phyloP scores from a whole-genome alignment of 2,329 filamentous ascomycete genomes.

The Epichloe scottii region DNA sequence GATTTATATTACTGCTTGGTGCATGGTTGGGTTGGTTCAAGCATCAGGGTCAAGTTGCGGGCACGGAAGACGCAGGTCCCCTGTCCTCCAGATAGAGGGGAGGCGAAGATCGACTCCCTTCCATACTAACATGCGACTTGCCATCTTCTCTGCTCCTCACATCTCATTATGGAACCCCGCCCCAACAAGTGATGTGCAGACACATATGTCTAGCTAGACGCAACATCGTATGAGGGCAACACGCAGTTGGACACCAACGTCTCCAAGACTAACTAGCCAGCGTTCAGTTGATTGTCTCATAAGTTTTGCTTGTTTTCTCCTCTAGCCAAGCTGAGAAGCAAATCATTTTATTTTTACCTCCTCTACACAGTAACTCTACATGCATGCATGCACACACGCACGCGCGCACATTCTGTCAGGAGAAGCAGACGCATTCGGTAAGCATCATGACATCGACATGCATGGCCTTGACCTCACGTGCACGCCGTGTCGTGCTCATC shows the following conservation, averaged over 20 bases:
- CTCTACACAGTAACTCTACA: background rate
- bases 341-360: background rate
- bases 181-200: background rate
- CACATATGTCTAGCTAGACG: too few relatives aligned
- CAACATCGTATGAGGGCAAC: too few relatives aligned
- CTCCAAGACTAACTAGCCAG: background rate
- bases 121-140: background rate
- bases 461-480: constrained; percentile 1
- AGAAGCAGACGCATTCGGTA: background rate
- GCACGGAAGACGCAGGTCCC: background rate
- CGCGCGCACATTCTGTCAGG: background rate
- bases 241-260: background rate
- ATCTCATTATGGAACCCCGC: background rate
- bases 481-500: background rate
- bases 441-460: background rate
- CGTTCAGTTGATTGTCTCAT: background rate
- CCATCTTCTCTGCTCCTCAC: background rate
- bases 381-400: background rate
- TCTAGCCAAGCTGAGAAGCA: background rate
- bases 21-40: too few relatives aligned
- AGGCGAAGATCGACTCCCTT: background rate
- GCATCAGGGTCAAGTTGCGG: background rate
- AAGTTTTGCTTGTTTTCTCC: background rate
- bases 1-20: too few relatives aligned
- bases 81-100: background rate